phyloP scores from a whole-genome alignment of 768 basidiomycete genomes.

The Russula olivacea region DNA sequence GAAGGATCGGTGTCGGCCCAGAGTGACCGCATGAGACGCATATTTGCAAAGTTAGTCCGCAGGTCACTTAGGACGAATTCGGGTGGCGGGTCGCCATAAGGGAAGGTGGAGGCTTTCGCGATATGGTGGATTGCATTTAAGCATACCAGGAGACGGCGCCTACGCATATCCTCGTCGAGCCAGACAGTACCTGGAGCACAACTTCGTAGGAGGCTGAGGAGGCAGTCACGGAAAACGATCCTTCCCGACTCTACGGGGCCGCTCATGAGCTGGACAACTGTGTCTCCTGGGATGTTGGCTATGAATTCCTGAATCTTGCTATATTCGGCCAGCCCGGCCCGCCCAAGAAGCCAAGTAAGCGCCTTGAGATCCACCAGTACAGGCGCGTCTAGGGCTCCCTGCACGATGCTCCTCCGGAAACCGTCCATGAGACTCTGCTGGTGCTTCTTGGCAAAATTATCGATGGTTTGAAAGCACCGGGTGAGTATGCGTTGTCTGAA shows the following conservation, averaged over 20 bases:
- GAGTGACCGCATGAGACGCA: slow-evolving; percentile 1
- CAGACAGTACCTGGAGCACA: slow-evolving; percentile 1
- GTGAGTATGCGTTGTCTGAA: background rate
- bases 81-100: background rate
- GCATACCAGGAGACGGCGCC: slow-evolving; percentile 3
- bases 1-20: slow-evolving; percentile 9
- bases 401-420: background rate
- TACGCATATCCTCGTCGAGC: slow-evolving; percentile 5
- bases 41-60: slow-evolving; percentile 12
- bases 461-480: background rate
- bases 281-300: background rate
- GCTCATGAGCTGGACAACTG: slow-evolving; percentile 6
- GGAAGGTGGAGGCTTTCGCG: background rate
- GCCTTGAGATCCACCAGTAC: background rate
- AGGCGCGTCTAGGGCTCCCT: background rate
- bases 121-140: slow-evolving; percentile 6
- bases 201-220: slow-evolving; percentile 13
- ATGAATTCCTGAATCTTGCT: slow-evolving; percentile 10
- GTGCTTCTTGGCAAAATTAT: background rate
- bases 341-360: slow-evolving; percentile 4
- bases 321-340: slow-evolving; percentile 1
- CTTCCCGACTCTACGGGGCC: background rate
- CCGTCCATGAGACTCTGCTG: background rate
- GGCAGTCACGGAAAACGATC: slow-evolving; percentile 3
- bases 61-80: slow-evolving; percentile 9